These are phyloP conservation scores for Waltergamsia citrina DNA, from an alignment of 2,329 filamentous ascomycete species.

Conservation along the genomic window DNA sequence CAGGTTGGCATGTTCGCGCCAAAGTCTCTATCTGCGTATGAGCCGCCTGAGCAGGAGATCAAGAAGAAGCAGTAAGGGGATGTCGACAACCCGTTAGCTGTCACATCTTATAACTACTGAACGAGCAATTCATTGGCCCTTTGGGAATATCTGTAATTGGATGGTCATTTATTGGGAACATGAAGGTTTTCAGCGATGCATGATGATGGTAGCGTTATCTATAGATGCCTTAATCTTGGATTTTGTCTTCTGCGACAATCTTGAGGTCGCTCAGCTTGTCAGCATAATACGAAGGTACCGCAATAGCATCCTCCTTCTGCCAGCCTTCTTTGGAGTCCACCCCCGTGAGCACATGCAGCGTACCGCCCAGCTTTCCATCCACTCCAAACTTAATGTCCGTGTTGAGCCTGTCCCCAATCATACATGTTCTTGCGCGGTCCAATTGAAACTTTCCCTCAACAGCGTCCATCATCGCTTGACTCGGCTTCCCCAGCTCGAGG, in stretches of 20 bases:
- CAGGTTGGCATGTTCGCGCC: constrained; percentile 81
- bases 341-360: constrained; percentile 82
- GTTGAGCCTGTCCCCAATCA: constrained; percentile 89
- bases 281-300: constrained; percentile 74
- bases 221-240: constrained; percentile 5
- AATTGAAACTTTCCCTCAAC: constrained; percentile 94
- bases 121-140: too few species aligned
- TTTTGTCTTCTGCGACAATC: not conserved
- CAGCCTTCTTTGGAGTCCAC: constrained; percentile 81
- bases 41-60: constrained; percentile 28
- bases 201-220: constrained; percentile 7
- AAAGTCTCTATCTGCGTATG: constrained; percentile 33
- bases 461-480: constrained; percentile 98
- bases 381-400: constrained; percentile 96
- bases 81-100: constrained; percentile 5
- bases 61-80: constrained; percentile 21
- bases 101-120: too few species aligned
- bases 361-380: constrained; percentile 83
- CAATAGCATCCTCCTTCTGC: constrained; percentile 55
- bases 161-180: too few species aligned
- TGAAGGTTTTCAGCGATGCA: too few species aligned
- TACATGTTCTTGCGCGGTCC: constrained; percentile 76
- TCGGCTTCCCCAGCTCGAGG: constrained; percentile 81
- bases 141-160: too few species aligned
- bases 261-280: constrained; percentile 72